These are phyloP conservation scores for Suillus sp. DNA, from an alignment of 768 basidiomycete genomes.

Conservation along the genomic window DNA sequence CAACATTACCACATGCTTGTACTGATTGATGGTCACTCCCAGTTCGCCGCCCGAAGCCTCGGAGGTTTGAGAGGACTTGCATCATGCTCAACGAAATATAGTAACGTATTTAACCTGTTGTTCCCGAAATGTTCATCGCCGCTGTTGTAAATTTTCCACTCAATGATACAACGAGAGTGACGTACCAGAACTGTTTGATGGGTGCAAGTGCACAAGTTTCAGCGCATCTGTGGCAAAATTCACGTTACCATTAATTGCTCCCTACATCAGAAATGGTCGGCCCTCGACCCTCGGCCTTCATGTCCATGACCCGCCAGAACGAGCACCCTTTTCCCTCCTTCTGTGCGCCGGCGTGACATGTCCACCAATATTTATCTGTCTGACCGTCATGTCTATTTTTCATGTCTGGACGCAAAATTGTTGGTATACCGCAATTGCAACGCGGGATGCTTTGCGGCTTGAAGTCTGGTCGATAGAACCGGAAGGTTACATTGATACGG, in stretches of 20 bases:
- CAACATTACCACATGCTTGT: not conserved
- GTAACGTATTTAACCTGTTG: not conserved
- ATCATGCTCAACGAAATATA: not conserved
- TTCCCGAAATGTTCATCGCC: not conserved
- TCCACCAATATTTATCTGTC: slow-evolving; percentile 70
- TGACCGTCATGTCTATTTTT: slow-evolving; percentile 62
- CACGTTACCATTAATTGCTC: not conserved
- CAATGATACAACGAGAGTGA: not conserved
- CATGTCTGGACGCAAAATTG: slow-evolving; percentile 76
- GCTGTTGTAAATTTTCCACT: not conserved
- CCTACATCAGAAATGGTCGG: slow-evolving; percentile 37
- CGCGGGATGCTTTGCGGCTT: slow-evolving; percentile 62
- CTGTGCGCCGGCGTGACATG: slow-evolving; percentile 78
- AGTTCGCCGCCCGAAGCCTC: not conserved
- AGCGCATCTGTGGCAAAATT: not conserved
- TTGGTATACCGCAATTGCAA: slow-evolving; percentile 74
- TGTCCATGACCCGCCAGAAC: slow-evolving; percentile 75
- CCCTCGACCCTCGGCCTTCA: slow-evolving; percentile 66
- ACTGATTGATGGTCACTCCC: not conserved
- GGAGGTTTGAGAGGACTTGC: not conserved
- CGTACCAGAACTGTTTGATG: not conserved
- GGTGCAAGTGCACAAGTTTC: not conserved
- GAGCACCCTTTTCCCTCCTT: slow-evolving; percentile 83
- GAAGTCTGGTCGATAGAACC: slow-evolving; percentile 86
- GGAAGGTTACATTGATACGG: slow-evolving; percentile 85